Evolutionary conservation across 768 basidiomycete species (phyloP).

Genomic region (Chlorophyllum brunneum): DNA sequence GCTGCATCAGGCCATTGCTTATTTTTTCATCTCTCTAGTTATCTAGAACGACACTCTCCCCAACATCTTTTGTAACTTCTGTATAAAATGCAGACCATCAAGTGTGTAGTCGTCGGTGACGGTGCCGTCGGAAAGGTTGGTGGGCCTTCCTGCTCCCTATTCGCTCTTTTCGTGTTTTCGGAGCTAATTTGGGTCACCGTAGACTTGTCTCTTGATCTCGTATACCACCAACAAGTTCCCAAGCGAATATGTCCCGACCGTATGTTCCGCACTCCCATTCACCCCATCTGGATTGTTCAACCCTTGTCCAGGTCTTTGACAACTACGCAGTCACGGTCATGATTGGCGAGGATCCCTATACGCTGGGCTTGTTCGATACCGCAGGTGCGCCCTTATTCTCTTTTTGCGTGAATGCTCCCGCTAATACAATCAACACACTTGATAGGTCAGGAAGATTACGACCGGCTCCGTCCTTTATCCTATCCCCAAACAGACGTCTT

Average conservation of each 20-base stretch:
- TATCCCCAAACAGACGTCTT: constrained; percentile 99
- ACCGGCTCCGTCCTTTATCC: constrained; percentile 96
- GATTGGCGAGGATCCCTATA: constrained; percentile 99
- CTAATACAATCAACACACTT: constrained; percentile 10
- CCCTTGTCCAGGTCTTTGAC: constrained; percentile 72
- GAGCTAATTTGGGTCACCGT: constrained; percentile 10
- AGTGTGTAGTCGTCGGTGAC: constrained; percentile 96
- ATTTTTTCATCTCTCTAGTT: constrained; percentile 15
- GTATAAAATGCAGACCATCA: constrained; percentile 87
- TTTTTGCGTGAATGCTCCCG: constrained; percentile 9
- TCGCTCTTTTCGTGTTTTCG: constrained; percentile 4
- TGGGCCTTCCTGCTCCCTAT: constrained; percentile 17
- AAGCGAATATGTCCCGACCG: constrained; percentile 98
- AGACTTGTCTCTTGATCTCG: constrained; percentile 96
- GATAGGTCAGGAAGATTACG: constrained; percentile 98
- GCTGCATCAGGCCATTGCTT: constrained; percentile 15
- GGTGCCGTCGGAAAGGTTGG: constrained; percentile 97
- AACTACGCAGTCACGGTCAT: constrained; percentile 99
- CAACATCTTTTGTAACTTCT: constrained; percentile 17
- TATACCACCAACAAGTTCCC: constrained; percentile 99
- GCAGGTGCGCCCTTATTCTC: constrained; percentile 62
- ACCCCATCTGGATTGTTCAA: constrained; percentile 18
- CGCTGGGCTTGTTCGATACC: constrained; percentile 96
- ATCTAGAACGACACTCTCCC: constrained; percentile 14
- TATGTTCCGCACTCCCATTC: constrained; percentile 41